These are phyloP conservation scores for Colletotrichum incanum DNA, from an alignment of 2,329 filamentous ascomycete species.

Conservation along the genomic window DNA sequence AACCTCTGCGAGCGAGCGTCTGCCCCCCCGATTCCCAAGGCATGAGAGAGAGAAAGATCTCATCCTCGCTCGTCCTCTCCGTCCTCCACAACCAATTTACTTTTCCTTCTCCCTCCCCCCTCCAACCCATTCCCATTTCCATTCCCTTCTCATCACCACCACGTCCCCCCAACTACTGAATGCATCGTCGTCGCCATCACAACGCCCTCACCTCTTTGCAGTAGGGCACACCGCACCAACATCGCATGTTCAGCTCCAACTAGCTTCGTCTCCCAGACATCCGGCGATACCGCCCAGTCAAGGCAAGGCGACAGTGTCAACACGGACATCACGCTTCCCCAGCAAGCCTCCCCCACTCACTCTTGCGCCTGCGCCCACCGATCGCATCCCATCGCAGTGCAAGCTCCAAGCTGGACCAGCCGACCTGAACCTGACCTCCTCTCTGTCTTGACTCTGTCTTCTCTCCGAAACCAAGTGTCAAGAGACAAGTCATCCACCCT, in stretches of 20 bases:
- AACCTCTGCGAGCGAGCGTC: neutral
- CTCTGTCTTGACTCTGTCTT: neutral
- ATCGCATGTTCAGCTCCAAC: conserved; percentile 1
- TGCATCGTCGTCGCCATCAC: conserved; percentile 6
- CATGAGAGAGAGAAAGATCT: neutral
- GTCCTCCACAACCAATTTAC: neutral
- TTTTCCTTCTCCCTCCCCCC: neutral
- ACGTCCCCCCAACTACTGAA: neutral
- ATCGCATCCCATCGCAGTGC: conserved; percentile 4
- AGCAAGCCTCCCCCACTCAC: neutral
- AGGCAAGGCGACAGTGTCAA: neutral
- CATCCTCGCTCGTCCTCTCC: conserved; percentile 5
- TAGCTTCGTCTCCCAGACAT: conserved; percentile 8
- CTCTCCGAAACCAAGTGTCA: conserved; percentile 12
- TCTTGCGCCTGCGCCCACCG: neutral
- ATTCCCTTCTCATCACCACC: neutral
- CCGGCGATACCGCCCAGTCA: conserved; percentile 11
- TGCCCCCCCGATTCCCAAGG: conserved; percentile 1
- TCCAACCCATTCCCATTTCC: neutral
- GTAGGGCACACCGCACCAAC: neutral
- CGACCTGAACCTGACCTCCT: neutral
- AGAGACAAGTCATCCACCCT: conserved; percentile 16
- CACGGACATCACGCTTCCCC: conserved; percentile 1
- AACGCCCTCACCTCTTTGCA: neutral
- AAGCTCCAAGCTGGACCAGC: conserved; percentile 20